These are phyloP conservation scores for Solanum medicagineum DNA, from an alignment of 257 asterid species.

Conservation along the genomic window DNA sequence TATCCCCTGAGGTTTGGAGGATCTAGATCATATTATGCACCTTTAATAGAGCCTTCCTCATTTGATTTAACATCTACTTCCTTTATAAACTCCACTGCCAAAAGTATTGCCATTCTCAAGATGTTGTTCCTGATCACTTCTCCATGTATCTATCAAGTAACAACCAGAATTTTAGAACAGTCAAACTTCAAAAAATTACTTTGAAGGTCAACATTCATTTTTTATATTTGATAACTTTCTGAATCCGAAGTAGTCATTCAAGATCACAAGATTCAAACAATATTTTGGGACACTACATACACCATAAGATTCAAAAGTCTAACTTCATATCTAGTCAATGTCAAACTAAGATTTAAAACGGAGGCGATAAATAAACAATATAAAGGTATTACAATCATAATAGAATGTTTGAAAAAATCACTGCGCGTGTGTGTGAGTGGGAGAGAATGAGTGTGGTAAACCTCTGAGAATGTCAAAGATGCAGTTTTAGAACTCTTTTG, in stretches of 20 bases:
- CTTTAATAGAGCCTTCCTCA: conserved; percentile 64
- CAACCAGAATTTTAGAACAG: not conserved
- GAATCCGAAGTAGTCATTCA: not conserved
- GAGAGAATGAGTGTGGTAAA: conserved; percentile 3
- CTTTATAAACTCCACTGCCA: conserved; percentile 12
- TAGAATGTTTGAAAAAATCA: not conserved
- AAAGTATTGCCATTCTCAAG: conserved; percentile 16
- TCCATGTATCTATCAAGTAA: conserved; percentile 22
- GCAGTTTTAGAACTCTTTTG: conserved; percentile 35
- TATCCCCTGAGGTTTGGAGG: conserved; percentile 87
- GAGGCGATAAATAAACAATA: not conserved
- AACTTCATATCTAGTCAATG: not conserved
- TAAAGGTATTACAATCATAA: not conserved
- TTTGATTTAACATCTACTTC: conserved; percentile 33
- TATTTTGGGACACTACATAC: not conserved
- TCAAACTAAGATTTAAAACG: not conserved
- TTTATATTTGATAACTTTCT: no score
- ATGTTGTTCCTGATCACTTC: conserved; percentile 30
- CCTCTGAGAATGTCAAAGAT: conserved; percentile 74
- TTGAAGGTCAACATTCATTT: not conserved
- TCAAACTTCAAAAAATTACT: not conserved
- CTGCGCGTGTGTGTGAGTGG: not conserved
- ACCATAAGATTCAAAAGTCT: not conserved
- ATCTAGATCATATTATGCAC: conserved; percentile 85
- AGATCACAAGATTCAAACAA: not conserved